Evolutionary conservation across 768 basidiomycete genomes (phyloP), one percentile per base, ranked within the genome.

Genomic region (Macrolepiota albuminosa): DNA sequence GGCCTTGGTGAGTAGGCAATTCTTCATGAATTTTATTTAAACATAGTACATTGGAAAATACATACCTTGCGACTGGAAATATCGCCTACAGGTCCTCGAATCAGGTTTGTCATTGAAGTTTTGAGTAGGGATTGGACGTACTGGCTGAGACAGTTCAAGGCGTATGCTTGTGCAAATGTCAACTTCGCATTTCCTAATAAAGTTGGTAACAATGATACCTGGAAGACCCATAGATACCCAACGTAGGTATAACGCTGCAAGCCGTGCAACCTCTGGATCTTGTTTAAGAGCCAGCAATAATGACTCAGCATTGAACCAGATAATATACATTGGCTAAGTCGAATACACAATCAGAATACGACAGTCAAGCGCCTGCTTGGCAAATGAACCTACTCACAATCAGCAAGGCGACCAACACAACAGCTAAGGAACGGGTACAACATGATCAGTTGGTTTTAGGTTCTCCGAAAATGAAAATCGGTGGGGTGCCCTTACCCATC

Each of bases 241-340:
- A 54, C 83, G 83, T 39, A 97, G 82, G 69, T 96, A 98, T 3
- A 86, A 29, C 0, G 82, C 79, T 0, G 95, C 95, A 11, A 90
- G 79, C 26, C 75, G 77, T 4, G 95, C 91, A 2, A 98, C 91
- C 62, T 91, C 89, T 1, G 88, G 87, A 37, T 95, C 91, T 79
- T 93, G 91, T 58, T 82, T 83, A 47, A 92, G 78, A 60, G 73
- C 82, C 36, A 96, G 80, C 0, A 98, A 79, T 46, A 98, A 83
- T 0, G 75, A 64, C 71, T 98, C 94, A 0, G 90, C 86, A 55
- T 87, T 93, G 67, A 88, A 83, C 93, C 96, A 98, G 26, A 93
- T 77, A 2, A 83, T 63, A 50, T 78, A 72, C 61, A 91, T 88
- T 0, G 80, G 80, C 80, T 81, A 43, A 10, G 1, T 16, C 21